These are phyloP conservation scores for Quercus variabilis DNA, from an alignment of 306 rosid species.

Conservation along the genomic window DNA sequence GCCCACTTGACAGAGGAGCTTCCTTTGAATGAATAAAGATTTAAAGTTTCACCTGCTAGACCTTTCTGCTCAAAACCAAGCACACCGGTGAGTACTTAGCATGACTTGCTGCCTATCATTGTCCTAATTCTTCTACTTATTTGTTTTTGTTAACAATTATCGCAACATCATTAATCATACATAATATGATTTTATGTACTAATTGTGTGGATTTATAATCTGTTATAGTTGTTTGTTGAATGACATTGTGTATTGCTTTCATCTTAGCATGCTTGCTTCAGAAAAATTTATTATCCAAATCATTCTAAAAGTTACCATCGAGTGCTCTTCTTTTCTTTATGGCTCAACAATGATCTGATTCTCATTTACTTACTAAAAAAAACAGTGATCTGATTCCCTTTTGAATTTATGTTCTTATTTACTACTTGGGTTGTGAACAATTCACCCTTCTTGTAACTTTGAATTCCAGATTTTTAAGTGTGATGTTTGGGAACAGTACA, in stretches of 20 bases:
- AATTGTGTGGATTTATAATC: too few species aligned
- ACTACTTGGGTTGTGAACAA: neutral
- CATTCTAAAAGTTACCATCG: neutral
- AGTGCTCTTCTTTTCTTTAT: neutral
- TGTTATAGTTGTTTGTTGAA: too few species aligned
- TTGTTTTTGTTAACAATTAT: too few species aligned
- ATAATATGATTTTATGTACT: too few species aligned
- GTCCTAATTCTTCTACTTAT: neutral
- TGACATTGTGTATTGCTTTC: too few species aligned
- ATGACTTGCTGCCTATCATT: neutral
- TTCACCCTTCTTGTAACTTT: neutral
- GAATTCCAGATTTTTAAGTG: neutral
- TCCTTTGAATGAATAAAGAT: slow-evolving; percentile 65
- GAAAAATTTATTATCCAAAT: neutral
- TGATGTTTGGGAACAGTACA: neutral
- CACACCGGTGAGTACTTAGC: neutral
- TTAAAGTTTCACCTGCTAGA: slow-evolving; percentile 66
- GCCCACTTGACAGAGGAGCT: slow-evolving; percentile 75
- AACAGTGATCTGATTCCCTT: too few species aligned
- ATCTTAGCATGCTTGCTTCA: neutral
- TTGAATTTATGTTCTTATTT: too few species aligned
- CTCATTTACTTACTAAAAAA: neutral
- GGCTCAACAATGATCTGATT: neutral
- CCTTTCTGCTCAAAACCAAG: slow-evolving; percentile 61
- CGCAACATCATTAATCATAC: too few species aligned